These are phyloP conservation scores for Lachancea kluyveri DNA, from an alignment of 805 yeast genomes.

Conservation along the genomic window DNA sequence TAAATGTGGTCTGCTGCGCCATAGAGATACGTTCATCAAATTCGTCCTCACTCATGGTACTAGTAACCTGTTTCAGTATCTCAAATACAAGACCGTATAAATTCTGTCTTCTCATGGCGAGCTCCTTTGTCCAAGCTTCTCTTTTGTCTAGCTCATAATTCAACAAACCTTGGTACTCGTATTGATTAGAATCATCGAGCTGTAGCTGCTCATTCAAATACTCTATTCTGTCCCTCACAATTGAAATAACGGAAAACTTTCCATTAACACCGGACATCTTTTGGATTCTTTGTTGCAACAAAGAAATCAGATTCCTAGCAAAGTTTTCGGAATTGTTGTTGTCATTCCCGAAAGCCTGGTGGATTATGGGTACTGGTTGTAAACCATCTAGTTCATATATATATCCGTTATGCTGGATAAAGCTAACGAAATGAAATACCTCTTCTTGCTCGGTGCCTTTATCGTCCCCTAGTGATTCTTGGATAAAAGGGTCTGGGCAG, in stretches of 20 bases:
- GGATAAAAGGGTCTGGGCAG: conserved; percentile 46
- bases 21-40: conserved; percentile 12
- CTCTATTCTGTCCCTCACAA: conserved; percentile 45
- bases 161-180: conserved; percentile 11
- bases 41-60: conserved; percentile 32
- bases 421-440: conserved; percentile 56
- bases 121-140: conserved; percentile 47
- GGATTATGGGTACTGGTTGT: conserved; percentile 48
- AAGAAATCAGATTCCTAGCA: conserved; percentile 36
- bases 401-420: conserved; percentile 35
- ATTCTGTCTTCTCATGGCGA: conserved; percentile 47
- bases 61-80: conserved; percentile 38
- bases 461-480: conserved; percentile 28
- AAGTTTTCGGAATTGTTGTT: conserved; percentile 31
- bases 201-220: conserved; percentile 36
- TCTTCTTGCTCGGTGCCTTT: conserved; percentile 38
- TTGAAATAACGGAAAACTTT: conserved; percentile 50
- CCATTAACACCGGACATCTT: conserved; percentile 42
- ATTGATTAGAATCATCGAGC: conserved; percentile 18
- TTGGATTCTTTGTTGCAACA: conserved; percentile 41
- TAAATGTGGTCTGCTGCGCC: conserved; percentile 4
- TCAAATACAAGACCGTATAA: conserved; percentile 45
- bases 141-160: conserved; percentile 42
- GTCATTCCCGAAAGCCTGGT: conserved; percentile 37
- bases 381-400: conserved; percentile 62